Evolutionary conservation across 2,329 filamentous ascomycete species (phyloP), one percentile per base, ranked within the genome.

Genomic region (Beauveria scarabaeidicola): DNA sequence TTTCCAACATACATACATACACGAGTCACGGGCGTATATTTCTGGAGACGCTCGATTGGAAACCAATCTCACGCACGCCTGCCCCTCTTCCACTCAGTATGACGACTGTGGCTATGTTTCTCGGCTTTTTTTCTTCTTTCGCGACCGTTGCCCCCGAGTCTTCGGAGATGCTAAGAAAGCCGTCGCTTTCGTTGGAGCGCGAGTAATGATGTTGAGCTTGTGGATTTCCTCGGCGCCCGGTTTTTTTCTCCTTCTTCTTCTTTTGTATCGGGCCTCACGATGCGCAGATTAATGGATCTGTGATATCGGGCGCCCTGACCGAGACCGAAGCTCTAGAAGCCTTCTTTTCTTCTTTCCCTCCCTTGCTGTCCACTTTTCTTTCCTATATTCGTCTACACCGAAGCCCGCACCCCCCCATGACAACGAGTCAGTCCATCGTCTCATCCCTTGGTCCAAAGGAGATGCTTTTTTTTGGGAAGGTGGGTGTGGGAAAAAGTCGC

Each of bases 381-480:
- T 10, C 23, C 23, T 13, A 21, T 44, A 5, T 27, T 10, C 5
- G 19, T 29, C 23, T 43, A 27, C 21, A 32, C 36, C 50, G 13
- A 13, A 36, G 32, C 32, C 10, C 32, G 40, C 48, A 15, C 11
- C 10, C 48, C 21, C n/a, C 32, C 4, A 17, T 10, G 3, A 5
- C 17, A 13, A 10, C 67, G 41, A 44, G 41, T 48, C 44, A 48
- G 21, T 27, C 21, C 5, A 44, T 44, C 41, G 44, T 48, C 44
- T 48, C 44, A 48, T 44, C 19, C 41, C 41, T 19, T 19, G 15
- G 40, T 1, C n/a, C n/a, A 19, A 8, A 19, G 3, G 40, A 41
- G 17, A n/a, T 19, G 3, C 40, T 17, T 41, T 41, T 41, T 41
- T 41, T 41, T 17, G 17, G 40, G 40, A 19, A 19, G 40, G 40